Percentiles rank a stretch among this genome's conserved stretches.
Conservation (phyloP, 768 basidiomycete genomes). For the Boletus rubropictus region DNA sequence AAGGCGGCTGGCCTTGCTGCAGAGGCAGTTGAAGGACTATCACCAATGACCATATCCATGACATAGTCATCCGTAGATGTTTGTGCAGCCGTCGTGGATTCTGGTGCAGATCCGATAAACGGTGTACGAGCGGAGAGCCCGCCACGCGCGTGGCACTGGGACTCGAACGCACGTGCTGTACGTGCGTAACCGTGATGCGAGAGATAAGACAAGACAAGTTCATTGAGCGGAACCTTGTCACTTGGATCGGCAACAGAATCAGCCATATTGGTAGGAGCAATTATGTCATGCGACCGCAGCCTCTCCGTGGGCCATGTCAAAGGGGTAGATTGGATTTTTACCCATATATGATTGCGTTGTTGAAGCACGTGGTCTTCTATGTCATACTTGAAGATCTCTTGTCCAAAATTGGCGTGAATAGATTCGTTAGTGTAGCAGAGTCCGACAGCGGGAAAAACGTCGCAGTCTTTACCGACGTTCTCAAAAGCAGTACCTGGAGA, state of each 20-base stretch:
- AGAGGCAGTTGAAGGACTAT: constrained; percentile 10
- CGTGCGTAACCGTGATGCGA: constrained; percentile 79
- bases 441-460: constrained; percentile 84
- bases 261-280: constrained; percentile 1
- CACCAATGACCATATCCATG: constrained; percentile 43
- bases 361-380: constrained; percentile 83
- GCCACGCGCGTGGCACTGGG: constrained; percentile 35
- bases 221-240: constrained; percentile 56
- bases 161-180: constrained; percentile 63
- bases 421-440: constrained; percentile 75
- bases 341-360: constrained; percentile 61
- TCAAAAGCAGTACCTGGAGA: constrained; percentile 62
- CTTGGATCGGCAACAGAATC: constrained; percentile 38
- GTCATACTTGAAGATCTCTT: constrained; percentile 80
- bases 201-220: constrained; percentile 74
- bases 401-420: constrained; percentile 84
- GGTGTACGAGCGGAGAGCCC: constrained; percentile 15
- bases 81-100: constrained; percentile 1
- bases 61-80: constrained; percentile 34
- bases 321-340: constrained; percentile 53
- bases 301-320: constrained; percentile 40
- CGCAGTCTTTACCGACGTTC: constrained; percentile 56
- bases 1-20: constrained; percentile 10
- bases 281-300: constrained; percentile 6
- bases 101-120: constrained; percentile 4